Percentiles rank a stretch among this genome's conserved stretches.
Evolutionary conservation across 2,329 filamentous ascomycete species (phyloP).

Genomic region (Sphaerulina populicola): DNA sequence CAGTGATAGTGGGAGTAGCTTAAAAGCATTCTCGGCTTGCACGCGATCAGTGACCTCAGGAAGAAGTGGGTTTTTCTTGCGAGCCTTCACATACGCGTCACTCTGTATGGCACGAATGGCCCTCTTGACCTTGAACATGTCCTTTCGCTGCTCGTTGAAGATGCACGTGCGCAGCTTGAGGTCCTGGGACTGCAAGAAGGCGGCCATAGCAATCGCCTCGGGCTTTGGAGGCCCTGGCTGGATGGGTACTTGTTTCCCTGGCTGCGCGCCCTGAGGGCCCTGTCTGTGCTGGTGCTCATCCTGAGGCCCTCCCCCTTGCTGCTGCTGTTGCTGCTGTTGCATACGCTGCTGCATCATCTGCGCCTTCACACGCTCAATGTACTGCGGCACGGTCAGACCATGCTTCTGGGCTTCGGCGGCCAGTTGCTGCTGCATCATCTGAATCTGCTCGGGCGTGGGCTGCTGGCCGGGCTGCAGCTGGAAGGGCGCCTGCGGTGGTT

Average conservation of each 20-base stretch:
- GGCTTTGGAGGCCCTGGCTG: conserved; percentile 76
- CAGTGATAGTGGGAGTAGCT: conserved; percentile 87
- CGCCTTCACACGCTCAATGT: conserved; percentile 52
- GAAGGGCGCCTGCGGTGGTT: conserved; percentile 8
- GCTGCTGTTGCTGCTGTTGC: conserved; percentile 32
- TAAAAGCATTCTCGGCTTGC: conserved; percentile 87
- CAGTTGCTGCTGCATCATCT: conserved; percentile 72
- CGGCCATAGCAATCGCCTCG: conserved; percentile 77
- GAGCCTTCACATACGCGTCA: conserved; percentile 78
- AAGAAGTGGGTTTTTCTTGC: conserved; percentile 79
- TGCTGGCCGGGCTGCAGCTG: conserved; percentile 36
- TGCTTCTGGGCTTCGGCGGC: conserved; percentile 73
- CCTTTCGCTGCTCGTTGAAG: conserved; percentile 89
- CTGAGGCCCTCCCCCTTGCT: conserved; percentile 14
- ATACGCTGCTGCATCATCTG: conserved; percentile 44
- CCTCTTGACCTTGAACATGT: conserved; percentile 98
- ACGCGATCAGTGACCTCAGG: conserved; percentile 81
- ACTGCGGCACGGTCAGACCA: conserved; percentile 77
- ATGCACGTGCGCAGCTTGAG: conserved; percentile 87
- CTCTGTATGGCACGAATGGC: conserved; percentile 85
- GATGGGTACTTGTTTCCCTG: conserved; percentile 57
- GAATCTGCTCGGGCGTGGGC: conserved; percentile 77
- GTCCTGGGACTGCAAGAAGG: conserved; percentile 74
- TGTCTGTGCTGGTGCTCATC: conserved; percentile 23
- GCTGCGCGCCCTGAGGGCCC: conserved; percentile 36